phyloP scores from a whole-genome alignment of 164 flowering plant species.

The Pachysandra terminalis region DNA sequence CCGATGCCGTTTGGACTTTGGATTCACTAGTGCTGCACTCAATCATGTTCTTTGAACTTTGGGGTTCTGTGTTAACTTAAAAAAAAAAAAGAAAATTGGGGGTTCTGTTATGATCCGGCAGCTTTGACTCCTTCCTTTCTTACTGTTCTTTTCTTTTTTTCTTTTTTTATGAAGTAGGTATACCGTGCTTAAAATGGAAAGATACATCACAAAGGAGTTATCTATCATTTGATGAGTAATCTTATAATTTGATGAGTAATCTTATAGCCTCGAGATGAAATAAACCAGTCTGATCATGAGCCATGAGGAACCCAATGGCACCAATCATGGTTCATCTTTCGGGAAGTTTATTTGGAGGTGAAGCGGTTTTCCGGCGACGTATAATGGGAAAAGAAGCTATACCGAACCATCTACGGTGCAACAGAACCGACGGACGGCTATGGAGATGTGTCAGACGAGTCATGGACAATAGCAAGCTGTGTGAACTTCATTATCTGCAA shows the following conservation, averaged over 20 bases:
- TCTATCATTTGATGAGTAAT: no score
- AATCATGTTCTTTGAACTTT: conserved; percentile 35
- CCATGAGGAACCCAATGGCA: no score
- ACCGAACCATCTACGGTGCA: conserved; percentile 27
- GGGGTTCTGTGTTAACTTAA: neutral
- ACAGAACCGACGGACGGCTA: conserved; percentile 28
- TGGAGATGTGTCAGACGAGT: conserved; percentile 30
- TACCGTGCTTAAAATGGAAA: no score
- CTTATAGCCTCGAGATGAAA: no score
- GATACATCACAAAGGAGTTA: no score
- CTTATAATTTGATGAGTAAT: no score
- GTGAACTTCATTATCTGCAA: conserved; percentile 58
- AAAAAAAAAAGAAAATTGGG: no score
- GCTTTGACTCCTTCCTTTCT: neutral
- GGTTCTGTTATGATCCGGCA: neutral
- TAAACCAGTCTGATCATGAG: no score
- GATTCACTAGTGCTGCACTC: conserved; percentile 46
- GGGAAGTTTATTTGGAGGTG: neutral
- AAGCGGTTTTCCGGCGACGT: conserved; percentile 12
- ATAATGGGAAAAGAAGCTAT: conserved; percentile 10
- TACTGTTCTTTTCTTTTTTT: no score
- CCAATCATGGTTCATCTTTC: no score
- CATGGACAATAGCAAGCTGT: conserved; percentile 42
- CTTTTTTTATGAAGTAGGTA: no score
- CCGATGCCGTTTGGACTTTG: neutral